Percentiles rank a stretch among this genome's conserved stretches.
Conservation (phyloP, 2,329 filamentous ascomycete genomes). For the Colletotrichum zoysiae region DNA sequence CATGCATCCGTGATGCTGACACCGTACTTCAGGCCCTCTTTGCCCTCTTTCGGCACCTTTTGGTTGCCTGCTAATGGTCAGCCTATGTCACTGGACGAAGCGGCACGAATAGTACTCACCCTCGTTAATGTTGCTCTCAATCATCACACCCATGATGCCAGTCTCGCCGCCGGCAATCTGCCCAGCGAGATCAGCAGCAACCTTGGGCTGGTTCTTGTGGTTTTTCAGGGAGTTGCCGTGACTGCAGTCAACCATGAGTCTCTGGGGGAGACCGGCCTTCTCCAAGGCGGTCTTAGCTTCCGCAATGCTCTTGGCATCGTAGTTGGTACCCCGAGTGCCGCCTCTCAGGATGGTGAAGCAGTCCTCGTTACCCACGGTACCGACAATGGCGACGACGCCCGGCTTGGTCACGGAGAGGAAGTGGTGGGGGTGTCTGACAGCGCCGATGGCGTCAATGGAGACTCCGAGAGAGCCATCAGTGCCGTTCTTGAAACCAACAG, state of each 20-base stretch:
- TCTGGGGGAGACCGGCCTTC: constrained; percentile 78
- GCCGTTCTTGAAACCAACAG: constrained; percentile 99
- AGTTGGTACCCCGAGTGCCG: constrained; percentile 94
- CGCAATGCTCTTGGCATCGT: constrained; percentile 84
- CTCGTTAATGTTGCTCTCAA: constrained; percentile 97
- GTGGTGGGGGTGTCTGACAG: constrained; percentile 92
- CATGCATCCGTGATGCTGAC: constrained; percentile 98
- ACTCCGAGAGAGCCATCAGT: constrained; percentile 92
- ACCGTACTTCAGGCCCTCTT: constrained; percentile 87
- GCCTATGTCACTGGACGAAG: constrained; percentile 11
- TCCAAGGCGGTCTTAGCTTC: constrained; percentile 84
- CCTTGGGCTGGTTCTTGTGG: constrained; percentile 97
- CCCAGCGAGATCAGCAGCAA: constrained; percentile 82
- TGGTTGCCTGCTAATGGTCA: constrained; percentile 75
- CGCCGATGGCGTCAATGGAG: constrained; percentile 94
- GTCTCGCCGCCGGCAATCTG: constrained; percentile 89
- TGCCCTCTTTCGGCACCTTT: constrained; percentile 90
- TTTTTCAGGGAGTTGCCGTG: constrained; percentile 97
- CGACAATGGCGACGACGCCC: constrained; percentile 93
- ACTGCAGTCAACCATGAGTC: constrained; percentile 98
- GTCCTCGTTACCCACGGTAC: constrained; percentile 94
- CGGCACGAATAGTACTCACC: constrained; percentile 62
- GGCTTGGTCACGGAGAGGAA: constrained; percentile 98
- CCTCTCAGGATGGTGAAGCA: constrained; percentile 97
- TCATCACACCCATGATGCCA: constrained; percentile 97